Evolutionary conservation across 2,329 filamentous ascomycete genomes (phyloP).

Genomic region (Fusarium sp.): DNA sequence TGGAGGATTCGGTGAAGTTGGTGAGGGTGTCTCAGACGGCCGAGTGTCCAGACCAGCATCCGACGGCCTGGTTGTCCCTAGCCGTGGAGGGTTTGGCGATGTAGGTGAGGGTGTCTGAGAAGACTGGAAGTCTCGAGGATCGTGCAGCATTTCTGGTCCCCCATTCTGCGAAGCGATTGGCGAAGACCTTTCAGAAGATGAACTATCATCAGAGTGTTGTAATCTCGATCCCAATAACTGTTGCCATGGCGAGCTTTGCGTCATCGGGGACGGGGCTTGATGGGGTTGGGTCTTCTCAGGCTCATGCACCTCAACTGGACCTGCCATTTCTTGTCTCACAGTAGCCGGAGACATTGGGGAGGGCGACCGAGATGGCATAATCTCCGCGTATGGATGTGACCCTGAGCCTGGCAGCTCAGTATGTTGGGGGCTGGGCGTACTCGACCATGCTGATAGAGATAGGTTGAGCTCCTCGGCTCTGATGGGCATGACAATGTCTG

Average conservation of each 20-base stretch:
- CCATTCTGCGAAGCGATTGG: not conserved
- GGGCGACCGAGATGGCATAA: not conserved
- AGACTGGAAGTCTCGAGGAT: not conserved
- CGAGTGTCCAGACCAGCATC: not conserved
- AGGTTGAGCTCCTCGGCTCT: constrained; percentile 12
- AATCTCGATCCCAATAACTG: not conserved
- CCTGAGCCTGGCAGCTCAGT: constrained; percentile 1
- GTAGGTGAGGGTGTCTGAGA: not conserved
- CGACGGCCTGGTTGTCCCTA: not conserved
- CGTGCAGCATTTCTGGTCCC: not conserved
- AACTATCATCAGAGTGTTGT: not conserved
- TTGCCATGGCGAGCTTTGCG: not conserved
- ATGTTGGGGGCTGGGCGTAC: constrained; percentile 16
- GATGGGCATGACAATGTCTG: constrained; percentile 13
- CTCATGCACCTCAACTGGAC: not conserved
- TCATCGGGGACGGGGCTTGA: not conserved
- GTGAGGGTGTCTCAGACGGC: not conserved
- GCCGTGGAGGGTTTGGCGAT: not conserved
- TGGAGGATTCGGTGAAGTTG: not conserved
- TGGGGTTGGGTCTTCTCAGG: not conserved
- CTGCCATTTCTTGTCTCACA: not conserved
- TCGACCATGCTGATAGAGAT: constrained; percentile 16
- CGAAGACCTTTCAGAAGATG: not conserved
- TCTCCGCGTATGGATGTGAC: not conserved
- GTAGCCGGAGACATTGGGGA: not conserved